Percentiles rank a stretch among this genome's conserved stretches.
Evolutionary conservation across 2,329 filamentous ascomycete genomes (phyloP).

Genomic region (Colletotrichum coccodes): DNA sequence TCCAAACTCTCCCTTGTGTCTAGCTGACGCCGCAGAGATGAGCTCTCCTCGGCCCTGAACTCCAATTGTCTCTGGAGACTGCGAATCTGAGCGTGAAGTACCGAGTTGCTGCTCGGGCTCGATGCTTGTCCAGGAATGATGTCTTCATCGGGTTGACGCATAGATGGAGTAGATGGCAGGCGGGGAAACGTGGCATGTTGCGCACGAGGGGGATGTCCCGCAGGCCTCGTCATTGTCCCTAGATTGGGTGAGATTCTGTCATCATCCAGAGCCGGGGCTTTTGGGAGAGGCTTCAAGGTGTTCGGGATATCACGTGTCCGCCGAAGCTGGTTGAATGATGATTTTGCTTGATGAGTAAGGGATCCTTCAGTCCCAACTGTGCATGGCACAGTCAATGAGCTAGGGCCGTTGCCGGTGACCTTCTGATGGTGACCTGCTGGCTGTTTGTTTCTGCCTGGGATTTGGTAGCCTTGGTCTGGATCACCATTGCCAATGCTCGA

Average conservation of each 20-base stretch:
- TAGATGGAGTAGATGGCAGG: conserved; percentile 44
- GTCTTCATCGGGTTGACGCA: neutral
- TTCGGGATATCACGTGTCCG: neutral
- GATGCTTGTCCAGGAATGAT: conserved; percentile 11
- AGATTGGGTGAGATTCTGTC: conserved; percentile 39
- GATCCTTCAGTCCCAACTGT: conserved; percentile 9
- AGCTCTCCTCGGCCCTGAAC: conserved; percentile 55
- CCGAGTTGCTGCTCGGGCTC: conserved; percentile 42
- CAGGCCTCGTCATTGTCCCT: conserved; percentile 50
- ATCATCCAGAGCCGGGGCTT: conserved; percentile 19
- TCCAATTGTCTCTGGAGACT: conserved; percentile 59
- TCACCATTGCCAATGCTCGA: conserved; percentile 31
- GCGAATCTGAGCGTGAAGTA: conserved; percentile 60
- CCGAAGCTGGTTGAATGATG: neutral
- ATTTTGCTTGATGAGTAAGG: conserved; percentile 30
- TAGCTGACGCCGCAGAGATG: conserved; percentile 56
- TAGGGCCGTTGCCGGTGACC: neutral
- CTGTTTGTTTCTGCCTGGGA: neutral
- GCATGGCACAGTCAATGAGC: neutral
- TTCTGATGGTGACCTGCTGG: neutral
- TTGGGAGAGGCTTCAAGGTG: neutral
- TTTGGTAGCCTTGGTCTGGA: neutral
- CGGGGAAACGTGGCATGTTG: conserved; percentile 48
- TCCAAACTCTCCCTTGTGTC: conserved; percentile 55
- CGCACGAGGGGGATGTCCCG: conserved; percentile 49